Evolutionary conservation across 768 basidiomycete species (phyloP), one percentile per base, ranked within the genome.

Genomic region (Hortiboletus campestris): DNA sequence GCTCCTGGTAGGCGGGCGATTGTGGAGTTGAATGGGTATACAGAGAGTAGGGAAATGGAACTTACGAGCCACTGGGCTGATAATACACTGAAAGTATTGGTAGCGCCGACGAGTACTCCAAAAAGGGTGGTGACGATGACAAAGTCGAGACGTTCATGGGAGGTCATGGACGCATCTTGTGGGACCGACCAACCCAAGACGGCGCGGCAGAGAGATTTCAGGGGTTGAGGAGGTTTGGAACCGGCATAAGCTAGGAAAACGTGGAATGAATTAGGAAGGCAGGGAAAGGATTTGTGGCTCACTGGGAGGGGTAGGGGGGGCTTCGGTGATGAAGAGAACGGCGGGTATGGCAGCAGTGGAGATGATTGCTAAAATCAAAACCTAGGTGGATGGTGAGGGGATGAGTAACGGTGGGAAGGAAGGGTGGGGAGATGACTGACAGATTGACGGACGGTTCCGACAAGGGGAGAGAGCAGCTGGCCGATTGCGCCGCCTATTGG

Each of bases 241-340:
- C 81, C 88, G 17, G 89, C 75, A 67, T 82, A 87, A 0, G 88
- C 88, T 89, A 60, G 13, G 54, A 32, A 44, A n/a, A 36, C 40
- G 9, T 46, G 25, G 17, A 32, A 44, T 16, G 6, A 2, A 16
- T 22, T 19, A 31, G 16, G 12, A 8, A 35, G 5, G 20, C 7
- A 17, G 34, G 38, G 31, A 22, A 32, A 10, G 22, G 2, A 19
- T 20, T 16, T 45, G 2, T 16, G 11, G 49, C 80, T 39, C 69
- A 93, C 91, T 92, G 0, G 91, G 91, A 28, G 91, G 91, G 9
- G 79, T 84, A 20, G 89, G 89, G 8, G 91, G 91, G 1, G 78
- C 75, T 32, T 75, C 74, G 2, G 74, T 63, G 22, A 94, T 80
- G 22, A 91, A 66, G 45, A 92, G 74, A 3, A 82, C 74, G 19